Conservation (phyloP, 768 basidiomycete species). For the Kwoniella dejecticola region DNA sequence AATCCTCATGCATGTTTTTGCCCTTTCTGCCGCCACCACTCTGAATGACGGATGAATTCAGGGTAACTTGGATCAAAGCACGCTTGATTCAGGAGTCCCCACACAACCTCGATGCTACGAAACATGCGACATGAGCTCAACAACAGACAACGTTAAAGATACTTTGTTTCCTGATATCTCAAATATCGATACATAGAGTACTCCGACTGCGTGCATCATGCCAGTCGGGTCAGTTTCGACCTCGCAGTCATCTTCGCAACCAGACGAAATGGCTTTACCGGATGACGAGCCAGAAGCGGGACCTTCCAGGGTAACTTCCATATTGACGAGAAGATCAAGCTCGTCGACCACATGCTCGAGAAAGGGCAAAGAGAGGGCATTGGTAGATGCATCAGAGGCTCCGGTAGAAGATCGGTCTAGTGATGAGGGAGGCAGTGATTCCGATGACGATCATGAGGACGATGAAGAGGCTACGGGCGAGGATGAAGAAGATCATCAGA, state of each 20-base stretch:
- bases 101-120: background rate
- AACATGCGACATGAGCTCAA: background rate
- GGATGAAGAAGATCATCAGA: background rate
- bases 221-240: background rate
- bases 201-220: background rate
- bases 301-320: slow-evolving; percentile 7
- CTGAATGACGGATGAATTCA: background rate
- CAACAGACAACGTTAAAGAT: too few species aligned
- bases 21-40: background rate
- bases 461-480: background rate
- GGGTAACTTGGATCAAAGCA: background rate
- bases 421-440: background rate
- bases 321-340: background rate
- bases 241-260: background rate
- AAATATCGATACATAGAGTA: too few species aligned
- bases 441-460: background rate
- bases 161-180: background rate
- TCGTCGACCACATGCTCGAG: slow-evolving; percentile 1
- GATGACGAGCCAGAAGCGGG: slow-evolving; percentile 20
- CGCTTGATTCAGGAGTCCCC: slow-evolving; percentile 5
- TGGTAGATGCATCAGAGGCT: background rate
- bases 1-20: too few species aligned
- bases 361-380: slow-evolving; percentile 27
- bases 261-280: background rate
- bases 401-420: background rate